Evolutionary conservation across 768 basidiomycete genomes (phyloP), one percentile per base, ranked within the genome.

Genomic region (Kwoniella botswanensis): DNA sequence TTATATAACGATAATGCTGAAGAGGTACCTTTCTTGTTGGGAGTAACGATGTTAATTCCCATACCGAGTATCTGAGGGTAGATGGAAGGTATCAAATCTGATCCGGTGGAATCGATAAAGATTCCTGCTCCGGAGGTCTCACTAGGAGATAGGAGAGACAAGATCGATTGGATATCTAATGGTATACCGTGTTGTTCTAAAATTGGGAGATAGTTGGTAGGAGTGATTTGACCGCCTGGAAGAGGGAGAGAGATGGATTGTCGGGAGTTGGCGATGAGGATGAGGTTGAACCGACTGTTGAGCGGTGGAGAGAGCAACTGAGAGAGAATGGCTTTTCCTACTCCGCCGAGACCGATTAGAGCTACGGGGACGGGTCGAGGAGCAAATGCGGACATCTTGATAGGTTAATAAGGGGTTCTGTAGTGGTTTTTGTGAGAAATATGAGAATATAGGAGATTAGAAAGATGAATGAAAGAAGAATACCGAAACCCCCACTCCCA

Each of bases 11-110:
- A 76, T 35, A 89, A 85, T 21, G 88, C 86, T 0, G 91, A 90
- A 15, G 93, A 95, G 80, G 90, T 93, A 0, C 92, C 97, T 85
- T 98, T 98, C 85, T 99, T 99, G 87, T 98, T 99, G 17, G 97
- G 96, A 1, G 97, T 99, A 57, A 96, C 89, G 76, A 99, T 89
- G 79, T 90, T 88, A 70, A 98, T 88, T 3, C 95, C 94, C 4
- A 88, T 87, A 61, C 86, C 85, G 55, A 98, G 85, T 85, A 94
- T 91, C 46, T 85, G 84, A 0, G 97, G 93, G 83, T 98, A 99
- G 64, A 90, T 78, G 24, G 86, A 85, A 1, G 96, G 95, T 21
- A 98, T 88, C 15, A 86, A 86, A 50, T 93, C 91, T 43, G 92
- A 91, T 0, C 94, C 92, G 0, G 97, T 98, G 82, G 94, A 96